Base-by-base conservation (phyloP, 2,329 filamentous ascomycete genomes). In the Claviceps pusilla region DNA sequence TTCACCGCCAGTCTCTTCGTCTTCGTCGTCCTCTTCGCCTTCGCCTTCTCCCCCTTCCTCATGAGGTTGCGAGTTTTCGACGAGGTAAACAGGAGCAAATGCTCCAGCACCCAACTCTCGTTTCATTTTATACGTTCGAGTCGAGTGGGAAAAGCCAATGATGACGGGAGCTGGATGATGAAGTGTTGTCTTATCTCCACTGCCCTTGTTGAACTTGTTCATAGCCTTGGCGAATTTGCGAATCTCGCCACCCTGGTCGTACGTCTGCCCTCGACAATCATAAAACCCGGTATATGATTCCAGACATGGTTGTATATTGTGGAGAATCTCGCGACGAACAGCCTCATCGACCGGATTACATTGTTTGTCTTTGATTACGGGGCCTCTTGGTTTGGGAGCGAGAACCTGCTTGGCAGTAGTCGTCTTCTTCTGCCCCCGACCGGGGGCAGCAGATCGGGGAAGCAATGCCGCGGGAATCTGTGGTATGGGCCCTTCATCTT, bases 61-160 rank as follows among this genome's bases (percentile, higher is more conserved):
- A 37, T 73, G 73, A 3, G 76, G 73, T 0, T 71, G 71, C n/a
- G 80, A 77, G 61, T 84, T 85, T 64, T 95, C 88, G 7, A 90
- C 84, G 0, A 98, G 79, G 65, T 96, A 98, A 3, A 98, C 93
- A 0, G 93, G 91, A 0, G 91, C 93, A 69, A 94, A 98, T 0
- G 93, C 93, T 9, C 93, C 93, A 33, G 89, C 87, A 1, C 93
- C 93, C 12, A 98, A 80, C 66, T 97, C 89, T 51, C 84, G 82
- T 64, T 86, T 88, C 55, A 97, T 70, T 1, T 80, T 84, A 68
- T 96, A 98, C 46, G 77, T 78, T 43, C 82, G 75, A 28, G 77
- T 71, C 2, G 79, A 76, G 43, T 80, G 80, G 0, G 80, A 75
- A 57, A 96, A 87, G 46, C 80, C 73, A 28, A 97, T 75, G 4